A percentile compares a stretch with the other conserved stretches of the same genome.
These are phyloP conservation scores for Sugiyamaella marilandica DNA, from an alignment of 805 yeast species.

Conservation along the genomic window DNA sequence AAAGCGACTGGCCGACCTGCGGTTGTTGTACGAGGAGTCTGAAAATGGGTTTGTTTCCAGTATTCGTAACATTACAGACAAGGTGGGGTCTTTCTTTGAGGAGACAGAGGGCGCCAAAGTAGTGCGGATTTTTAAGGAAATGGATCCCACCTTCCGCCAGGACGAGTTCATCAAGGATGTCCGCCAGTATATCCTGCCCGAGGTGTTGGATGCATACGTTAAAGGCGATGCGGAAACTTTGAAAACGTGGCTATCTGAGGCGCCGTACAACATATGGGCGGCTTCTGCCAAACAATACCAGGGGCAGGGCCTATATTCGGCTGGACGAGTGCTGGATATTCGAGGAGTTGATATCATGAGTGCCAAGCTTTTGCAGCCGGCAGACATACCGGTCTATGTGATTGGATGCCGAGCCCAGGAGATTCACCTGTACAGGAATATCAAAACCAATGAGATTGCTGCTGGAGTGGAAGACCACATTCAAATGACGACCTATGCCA, in stretches of 20 bases:
- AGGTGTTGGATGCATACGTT: constrained; percentile 89
- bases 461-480: constrained; percentile 96
- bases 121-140: constrained; percentile 72
- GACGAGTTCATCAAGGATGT: constrained; percentile 76
- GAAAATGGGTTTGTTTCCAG: constrained; percentile 86
- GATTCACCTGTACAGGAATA: constrained; percentile 79
- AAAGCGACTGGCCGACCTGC: constrained; percentile 53
- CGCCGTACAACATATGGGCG: constrained; percentile 90
- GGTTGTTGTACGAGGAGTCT: constrained; percentile 71
- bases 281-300: constrained; percentile 89
- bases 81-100: constrained; percentile 82
- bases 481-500: constrained; percentile 87
- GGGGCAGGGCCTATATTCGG: constrained; percentile 87
- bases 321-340: constrained; percentile 86
- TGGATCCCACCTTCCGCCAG: constrained; percentile 83
- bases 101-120: constrained; percentile 97
- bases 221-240: constrained; percentile 81
- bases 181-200: constrained; percentile 92
- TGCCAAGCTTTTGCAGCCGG: constrained; percentile 83
- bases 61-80: constrained; percentile 72
- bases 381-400: constrained; percentile 87
- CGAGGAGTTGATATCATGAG: constrained; percentile 91
- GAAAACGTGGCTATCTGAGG: constrained; percentile 92
- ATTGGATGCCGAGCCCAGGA: constrained; percentile 97
- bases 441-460: constrained; percentile 87